These are phyloP conservation scores for Fusarium setosum DNA, from an alignment of 2,329 filamentous ascomycete species.

Conservation along the genomic window DNA sequence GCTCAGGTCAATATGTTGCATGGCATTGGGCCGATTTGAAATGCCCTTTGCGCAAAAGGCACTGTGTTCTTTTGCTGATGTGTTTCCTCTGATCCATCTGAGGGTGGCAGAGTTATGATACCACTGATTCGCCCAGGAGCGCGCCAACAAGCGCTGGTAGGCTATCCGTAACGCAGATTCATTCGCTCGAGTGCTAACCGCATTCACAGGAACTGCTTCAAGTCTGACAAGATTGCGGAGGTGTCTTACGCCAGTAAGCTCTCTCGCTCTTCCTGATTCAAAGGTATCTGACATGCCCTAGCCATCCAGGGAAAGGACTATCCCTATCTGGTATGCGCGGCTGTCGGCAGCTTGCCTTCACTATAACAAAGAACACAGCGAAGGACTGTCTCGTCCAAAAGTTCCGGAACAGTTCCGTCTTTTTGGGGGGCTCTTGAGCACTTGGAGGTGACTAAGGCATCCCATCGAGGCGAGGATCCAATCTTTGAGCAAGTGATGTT, in stretches of 20 bases:
- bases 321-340: no score
- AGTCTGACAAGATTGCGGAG: conserved; percentile 86
- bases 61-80: no score
- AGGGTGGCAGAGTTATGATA: no score
- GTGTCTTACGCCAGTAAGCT: conserved; percentile 93
- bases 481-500: no score
- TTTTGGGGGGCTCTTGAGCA: no score
- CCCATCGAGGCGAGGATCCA: not conserved
- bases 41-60: no score
- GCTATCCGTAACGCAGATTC: conserved; percentile 15
- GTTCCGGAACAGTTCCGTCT: conserved; percentile 96
- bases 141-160: conserved; percentile 78
- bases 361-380: no score
- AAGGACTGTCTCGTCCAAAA: conserved; percentile 93
- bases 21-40: no score
- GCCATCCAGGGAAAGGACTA: conserved; percentile 93
- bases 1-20: no score
- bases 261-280: fast-evolving
- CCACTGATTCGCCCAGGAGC: conserved; percentile 79
- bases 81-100: no score
- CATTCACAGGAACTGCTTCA: conserved; percentile 77
- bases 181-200: no score
- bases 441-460: not conserved
- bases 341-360: no score
- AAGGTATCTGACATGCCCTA: conserved; percentile 51